phyloP scores from a whole-genome alignment of 2,329 filamentous ascomycete genomes.

The Pseudohalonectria lignicola region DNA sequence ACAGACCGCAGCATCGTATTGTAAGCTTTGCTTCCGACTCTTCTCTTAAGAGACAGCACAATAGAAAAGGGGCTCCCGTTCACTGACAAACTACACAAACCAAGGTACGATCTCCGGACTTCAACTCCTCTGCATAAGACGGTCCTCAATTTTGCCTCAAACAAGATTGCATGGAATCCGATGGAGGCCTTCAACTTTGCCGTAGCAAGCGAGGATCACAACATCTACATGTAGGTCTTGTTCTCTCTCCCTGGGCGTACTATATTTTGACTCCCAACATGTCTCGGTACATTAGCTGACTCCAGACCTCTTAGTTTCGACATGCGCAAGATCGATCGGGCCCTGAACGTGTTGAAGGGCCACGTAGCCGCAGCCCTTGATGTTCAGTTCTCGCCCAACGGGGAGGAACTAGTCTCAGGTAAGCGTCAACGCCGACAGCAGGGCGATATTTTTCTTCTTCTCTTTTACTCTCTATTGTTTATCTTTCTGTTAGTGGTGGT shows the following conservation, averaged over 20 bases:
- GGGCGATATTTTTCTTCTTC: too few species aligned
- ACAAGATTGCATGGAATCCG: constrained; percentile 84
- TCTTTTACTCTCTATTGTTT: too few species aligned
- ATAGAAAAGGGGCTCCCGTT: background rate
- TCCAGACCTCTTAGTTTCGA: constrained; percentile 48
- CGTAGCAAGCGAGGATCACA: constrained; percentile 89
- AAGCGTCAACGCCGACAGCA: too few species aligned
- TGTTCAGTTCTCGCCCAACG: constrained; percentile 88
- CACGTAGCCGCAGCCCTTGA: constrained; percentile 91
- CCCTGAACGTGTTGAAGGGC: constrained; percentile 81
- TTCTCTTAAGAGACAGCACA: too few species aligned
- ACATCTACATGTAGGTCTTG: constrained; percentile 47
- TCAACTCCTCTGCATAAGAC: constrained; percentile 73
- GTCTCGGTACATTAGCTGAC: background rate
- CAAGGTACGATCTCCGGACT: constrained; percentile 72
- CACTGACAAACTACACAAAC: background rate
- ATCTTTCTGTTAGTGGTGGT: too few species aligned
- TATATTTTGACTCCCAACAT: too few species aligned
- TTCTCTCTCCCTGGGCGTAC: background rate
- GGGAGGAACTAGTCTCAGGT: constrained; percentile 83
- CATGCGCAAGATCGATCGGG: constrained; percentile 80
- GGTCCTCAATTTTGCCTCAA: constrained; percentile 70
- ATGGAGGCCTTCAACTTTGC: constrained; percentile 65
- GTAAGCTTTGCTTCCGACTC: too few species aligned
- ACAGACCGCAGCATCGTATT: constrained; percentile 80